Evolutionary conservation across 2,329 filamentous ascomycete genomes (phyloP), one percentile per base, ranked within the genome.

Genomic region (Fonsecaea erecta): DNA sequence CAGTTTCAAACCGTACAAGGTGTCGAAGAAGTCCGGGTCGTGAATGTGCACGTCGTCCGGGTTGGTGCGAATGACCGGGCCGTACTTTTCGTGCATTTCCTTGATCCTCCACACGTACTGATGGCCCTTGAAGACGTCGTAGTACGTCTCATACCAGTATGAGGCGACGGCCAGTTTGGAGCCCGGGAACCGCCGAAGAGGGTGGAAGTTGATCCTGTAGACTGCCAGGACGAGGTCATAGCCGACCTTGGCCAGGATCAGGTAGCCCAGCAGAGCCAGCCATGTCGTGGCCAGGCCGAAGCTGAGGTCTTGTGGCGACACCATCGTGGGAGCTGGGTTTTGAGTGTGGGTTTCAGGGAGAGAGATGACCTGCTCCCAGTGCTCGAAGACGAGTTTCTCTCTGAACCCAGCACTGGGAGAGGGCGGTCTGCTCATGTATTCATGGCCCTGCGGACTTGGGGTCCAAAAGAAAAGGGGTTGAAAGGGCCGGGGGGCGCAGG

Each of bases 71-170:
- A 70, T 66, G 21, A 70, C 55, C 12, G 68, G 67, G 73, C 77
- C 77, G 54, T 79, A 77, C 69, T 72, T 68, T 53, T 75, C 57
- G 65, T 77, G 75, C 73, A 77, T 76, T 14, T 70, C 67, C 40
- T 74, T 67, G 30, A 75, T 75, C 46, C 73, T 68, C 53, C 70
- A 74, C 9, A 73, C 71, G 51, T 76, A 77, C 53, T 71, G 70
- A 7, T 67, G 65, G 12, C 67, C 68, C 56, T 66, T 71, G 66
- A 52, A 69, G 4, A 76, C 70, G 61, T 77, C 75, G 40, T 75
- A 72, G 66, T 76, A 77, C n/a, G 73, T 74, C 35, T 76, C 75
- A 26, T 75, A 73, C 61, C 75, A 72, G 40, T 71, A 68, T 4
- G 73, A 74, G 21, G 71, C 65, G 7, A 73, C 75, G n/a, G 76